Evolutionary conservation across 768 basidiomycete species (phyloP), one percentile per base, ranked within the genome.

Genomic region (Boletus edulis): DNA sequence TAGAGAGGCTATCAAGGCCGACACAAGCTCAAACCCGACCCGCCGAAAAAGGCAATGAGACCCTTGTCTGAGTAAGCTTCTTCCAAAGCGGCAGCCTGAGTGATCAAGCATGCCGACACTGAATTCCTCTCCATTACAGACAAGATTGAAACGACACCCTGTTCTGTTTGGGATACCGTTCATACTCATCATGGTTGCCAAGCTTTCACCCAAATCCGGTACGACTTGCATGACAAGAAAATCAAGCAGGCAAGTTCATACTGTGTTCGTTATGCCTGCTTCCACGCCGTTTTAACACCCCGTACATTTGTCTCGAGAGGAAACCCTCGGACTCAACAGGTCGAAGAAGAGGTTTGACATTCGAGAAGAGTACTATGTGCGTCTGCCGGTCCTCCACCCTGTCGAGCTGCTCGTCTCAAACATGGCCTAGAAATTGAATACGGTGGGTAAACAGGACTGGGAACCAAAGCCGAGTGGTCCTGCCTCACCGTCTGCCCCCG

Each of bases 281-380:
- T 20, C 40, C 17, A 41, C 2, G 15, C 27, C 20, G 40, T 46
- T 31, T 46, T 51, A 34, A 46, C 39, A 0, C 29, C 27, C 40
- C 27, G 22, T 12, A 7, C 47, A 85, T 91, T 71, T 97, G 35
- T 81, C 83, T 38, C 85, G 84, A 58, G 87, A 94, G 67, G 84
- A 94, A 61, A 87, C 91, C 58, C 76, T 95, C 20, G 81, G 84
- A 11, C 75, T 94, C 62, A 79, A 86, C 58, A 82, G 78, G 66
- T 75, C 75, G 51, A 79, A 87, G 72, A 88, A 86, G 74, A 89
- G 84, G 75, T 86, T 97, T 55, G 95, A 98, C 71, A 89, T 97
- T 17, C 77, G 92, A 51, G 96, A 98, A 68, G 95, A 97, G 67
- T 99, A 98, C 71, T 98, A 87, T 67, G 95, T 97, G 73, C 73